Percentiles rank a stretch among this genome's conserved stretches.
Conservation (phyloP, 2,329 filamentous ascomycete genomes). For the Magnaporthiopsis rhizophila region DNA sequence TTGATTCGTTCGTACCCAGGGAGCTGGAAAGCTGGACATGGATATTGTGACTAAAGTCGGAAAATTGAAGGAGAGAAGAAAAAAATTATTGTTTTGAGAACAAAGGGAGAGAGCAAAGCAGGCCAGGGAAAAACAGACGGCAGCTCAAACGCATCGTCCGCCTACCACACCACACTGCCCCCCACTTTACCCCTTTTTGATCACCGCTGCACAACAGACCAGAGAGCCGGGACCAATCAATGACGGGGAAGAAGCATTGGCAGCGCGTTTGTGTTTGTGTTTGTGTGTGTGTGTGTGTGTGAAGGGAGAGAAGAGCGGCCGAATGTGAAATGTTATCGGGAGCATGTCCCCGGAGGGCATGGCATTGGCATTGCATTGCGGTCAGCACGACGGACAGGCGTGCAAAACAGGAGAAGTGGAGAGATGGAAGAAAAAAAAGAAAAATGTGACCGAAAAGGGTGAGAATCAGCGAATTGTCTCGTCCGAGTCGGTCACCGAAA, state of each 20-base stretch:
- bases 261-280: neutral
- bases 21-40: neutral
- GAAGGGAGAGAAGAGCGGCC: neutral
- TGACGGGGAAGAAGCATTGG: neutral
- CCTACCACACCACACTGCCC: neutral
- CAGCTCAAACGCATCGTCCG: neutral
- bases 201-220: neutral
- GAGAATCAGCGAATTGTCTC: neutral
- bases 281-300: neutral
- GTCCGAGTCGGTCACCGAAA: neutral
- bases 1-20: neutral
- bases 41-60: neutral
- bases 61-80: neutral
- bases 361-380: neutral
- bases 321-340: neutral
- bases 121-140: too few relatives aligned
- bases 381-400: neutral
- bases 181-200: neutral
- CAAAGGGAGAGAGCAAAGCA: neutral
- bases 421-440: neutral
- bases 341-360: neutral
- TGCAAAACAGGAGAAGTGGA: neutral
- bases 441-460: neutral
- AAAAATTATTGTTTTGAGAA: neutral
- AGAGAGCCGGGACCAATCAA: conserved; percentile 1